Percentiles rank a stretch among this genome's conserved stretches.
phyloP scores from a whole-genome alignment of 2,329 filamentous ascomycete genomes.

The Ophiostoma ips region DNA sequence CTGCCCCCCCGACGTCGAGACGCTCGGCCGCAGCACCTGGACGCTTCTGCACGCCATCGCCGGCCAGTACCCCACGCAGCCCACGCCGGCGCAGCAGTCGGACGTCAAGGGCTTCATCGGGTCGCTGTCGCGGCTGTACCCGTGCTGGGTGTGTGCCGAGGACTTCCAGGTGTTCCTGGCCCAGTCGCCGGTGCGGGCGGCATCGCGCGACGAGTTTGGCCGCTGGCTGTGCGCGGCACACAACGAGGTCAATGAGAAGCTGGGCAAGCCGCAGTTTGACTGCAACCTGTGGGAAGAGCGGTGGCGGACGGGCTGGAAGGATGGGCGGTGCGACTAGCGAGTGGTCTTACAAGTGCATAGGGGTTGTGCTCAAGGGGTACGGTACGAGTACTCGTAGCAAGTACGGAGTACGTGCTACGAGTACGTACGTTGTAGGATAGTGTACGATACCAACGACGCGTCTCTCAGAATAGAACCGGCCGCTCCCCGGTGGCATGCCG shows the following conservation, averaged over 20 bases:
- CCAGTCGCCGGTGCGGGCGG: constrained; percentile 49
- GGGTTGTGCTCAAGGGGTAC: too few species aligned
- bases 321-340: constrained; percentile 47
- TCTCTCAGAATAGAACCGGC: too few species aligned
- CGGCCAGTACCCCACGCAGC: constrained; percentile 64
- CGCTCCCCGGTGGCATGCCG: too few species aligned
- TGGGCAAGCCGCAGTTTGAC: constrained; percentile 86
- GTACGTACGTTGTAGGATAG: not conserved
- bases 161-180: constrained; percentile 78
- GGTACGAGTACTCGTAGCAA: too few species aligned
- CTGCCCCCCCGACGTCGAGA: constrained; percentile 83
- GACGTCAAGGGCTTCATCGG: constrained; percentile 67
- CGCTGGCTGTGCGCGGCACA: constrained; percentile 75
- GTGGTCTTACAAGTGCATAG: too few species aligned
- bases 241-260: constrained; percentile 75
- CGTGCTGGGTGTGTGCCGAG: constrained; percentile 89
- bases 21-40: constrained; percentile 79
- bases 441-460: not conserved
- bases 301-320: constrained; percentile 82
- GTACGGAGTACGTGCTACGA: not conserved
- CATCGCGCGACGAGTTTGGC: constrained; percentile 56
- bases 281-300: constrained; percentile 83
- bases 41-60: constrained; percentile 86
- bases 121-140: constrained; percentile 76
- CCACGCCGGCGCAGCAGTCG: constrained; percentile 53